Percentiles rank a stretch among this genome's conserved stretches.
phyloP scores from a whole-genome alignment of 306 rosid genomes.

The Vigna angularis region DNA sequence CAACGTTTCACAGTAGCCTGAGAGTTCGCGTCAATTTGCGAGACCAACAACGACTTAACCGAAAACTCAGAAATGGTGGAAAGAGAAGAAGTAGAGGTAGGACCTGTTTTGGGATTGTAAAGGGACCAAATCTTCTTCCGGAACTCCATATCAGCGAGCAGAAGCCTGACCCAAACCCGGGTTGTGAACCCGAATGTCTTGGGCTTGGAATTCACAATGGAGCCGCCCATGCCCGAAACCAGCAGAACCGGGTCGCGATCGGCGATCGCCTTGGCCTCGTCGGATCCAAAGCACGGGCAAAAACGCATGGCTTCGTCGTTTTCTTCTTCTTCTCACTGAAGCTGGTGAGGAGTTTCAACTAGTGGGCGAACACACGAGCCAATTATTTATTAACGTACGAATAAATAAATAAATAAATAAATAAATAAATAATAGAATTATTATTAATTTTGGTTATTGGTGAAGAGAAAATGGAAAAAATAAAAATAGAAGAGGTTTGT shows the following conservation, averaged over 20 bases:
- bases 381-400: slow-evolving; percentile 2
- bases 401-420: neutral
- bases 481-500: too few species aligned
- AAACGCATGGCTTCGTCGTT: slow-evolving; percentile 35
- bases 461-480: too few species aligned
- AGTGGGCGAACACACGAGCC: neutral
- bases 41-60: neutral
- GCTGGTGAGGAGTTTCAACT: neutral
- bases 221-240: slow-evolving; percentile 89
- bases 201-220: slow-evolving; percentile 72
- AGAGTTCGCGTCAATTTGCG: neutral
- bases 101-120: slow-evolving; percentile 88
- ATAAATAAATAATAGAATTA: neutral
- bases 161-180: slow-evolving; percentile 87
- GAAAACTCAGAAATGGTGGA: neutral
- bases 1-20: slow-evolving; percentile 81
- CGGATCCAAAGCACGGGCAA: slow-evolving; percentile 65
- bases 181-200: slow-evolving; percentile 71
- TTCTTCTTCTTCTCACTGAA: neutral
- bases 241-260: slow-evolving; percentile 86
- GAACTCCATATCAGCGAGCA: slow-evolving; percentile 81
- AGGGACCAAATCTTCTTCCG: slow-evolving; percentile 75
- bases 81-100: neutral
- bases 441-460: neutral
- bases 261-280: neutral